Conservation (phyloP, 306 rosid genomes). For the Coriaria nepalensis region DNA sequence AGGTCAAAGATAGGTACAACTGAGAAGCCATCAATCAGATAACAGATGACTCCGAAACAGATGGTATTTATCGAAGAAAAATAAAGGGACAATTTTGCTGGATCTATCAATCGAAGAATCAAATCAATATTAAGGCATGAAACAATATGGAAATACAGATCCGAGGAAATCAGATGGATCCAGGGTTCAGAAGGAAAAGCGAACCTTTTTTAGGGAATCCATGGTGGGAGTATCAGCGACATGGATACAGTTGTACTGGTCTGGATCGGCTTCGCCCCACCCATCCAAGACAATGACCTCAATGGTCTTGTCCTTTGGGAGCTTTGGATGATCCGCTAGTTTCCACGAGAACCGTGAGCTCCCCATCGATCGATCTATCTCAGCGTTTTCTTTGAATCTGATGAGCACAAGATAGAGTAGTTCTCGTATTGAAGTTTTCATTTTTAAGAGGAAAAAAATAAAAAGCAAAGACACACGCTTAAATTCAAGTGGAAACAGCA, state of each 20-base stretch:
- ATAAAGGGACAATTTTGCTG: no score
- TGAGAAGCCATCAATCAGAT: no score
- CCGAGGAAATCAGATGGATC: neutral
- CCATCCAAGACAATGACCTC: conserved; percentile 85
- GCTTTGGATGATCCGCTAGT: conserved; percentile 86
- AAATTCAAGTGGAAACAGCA: no score
- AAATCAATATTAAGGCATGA: neutral
- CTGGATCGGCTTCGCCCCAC: conserved; percentile 83
- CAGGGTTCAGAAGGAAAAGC: neutral
- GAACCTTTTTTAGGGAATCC: conserved; percentile 83
- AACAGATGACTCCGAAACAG: no score
- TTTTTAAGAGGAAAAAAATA: neutral
- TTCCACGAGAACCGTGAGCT: conserved; percentile 58
- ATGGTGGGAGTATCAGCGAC: conserved; percentile 80
- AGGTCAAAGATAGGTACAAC: no score
- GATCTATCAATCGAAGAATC: neutral
- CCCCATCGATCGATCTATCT: conserved; percentile 32
- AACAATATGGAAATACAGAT: neutral
- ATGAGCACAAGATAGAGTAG: no score
- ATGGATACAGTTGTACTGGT: conserved; percentile 75
- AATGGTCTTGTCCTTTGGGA: conserved; percentile 74
- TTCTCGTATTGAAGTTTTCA: no score
- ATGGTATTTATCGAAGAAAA: no score
- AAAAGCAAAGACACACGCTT: neutral
- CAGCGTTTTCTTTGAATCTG: no score